phyloP scores from a whole-genome alignment of 768 basidiomycete genomes.

The Pleurotus cornucopiae region DNA sequence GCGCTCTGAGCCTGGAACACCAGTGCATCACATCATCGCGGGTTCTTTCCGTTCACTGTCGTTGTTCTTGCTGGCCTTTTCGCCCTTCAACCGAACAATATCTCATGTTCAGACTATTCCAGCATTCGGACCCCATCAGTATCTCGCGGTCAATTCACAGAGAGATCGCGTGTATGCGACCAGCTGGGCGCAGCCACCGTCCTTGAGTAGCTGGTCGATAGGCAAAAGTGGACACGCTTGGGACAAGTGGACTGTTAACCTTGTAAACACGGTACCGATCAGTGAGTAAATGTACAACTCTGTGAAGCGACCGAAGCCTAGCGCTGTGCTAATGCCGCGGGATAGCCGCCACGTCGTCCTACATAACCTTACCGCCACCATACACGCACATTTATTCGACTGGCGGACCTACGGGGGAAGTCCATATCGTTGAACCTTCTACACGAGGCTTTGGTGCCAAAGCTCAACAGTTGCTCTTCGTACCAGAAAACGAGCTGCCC shows the following conservation, averaged over 20 bases:
- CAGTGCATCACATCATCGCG: constrained; percentile 33
- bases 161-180: constrained; percentile 41
- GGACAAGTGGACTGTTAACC: constrained; percentile 26
- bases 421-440: constrained; percentile 30
- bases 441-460: constrained; percentile 39
- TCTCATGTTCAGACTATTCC: constrained; percentile 35
- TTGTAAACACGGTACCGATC: constrained; percentile 41
- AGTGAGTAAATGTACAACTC: constrained; percentile 24
- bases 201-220: constrained; percentile 42
- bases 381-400: constrained; percentile 44
- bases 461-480: constrained; percentile 42
- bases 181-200: constrained; percentile 45
- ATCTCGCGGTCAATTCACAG: constrained; percentile 34
- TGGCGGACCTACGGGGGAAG: constrained; percentile 50
- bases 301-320: background rate
- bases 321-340: background rate
- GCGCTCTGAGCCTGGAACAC: background rate
- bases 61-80: constrained; percentile 46
- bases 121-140: constrained; percentile 49
- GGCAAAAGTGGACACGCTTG: constrained; percentile 16
- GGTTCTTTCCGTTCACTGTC: constrained; percentile 52
- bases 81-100: constrained; percentile 33
- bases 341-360: constrained; percentile 51
- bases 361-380: constrained; percentile 44
- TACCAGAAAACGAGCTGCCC: constrained; percentile 36